Evolutionary conservation across 371 early-diverging fungal genomes (phyloP).

Genomic region (Mortierella sp.): DNA sequence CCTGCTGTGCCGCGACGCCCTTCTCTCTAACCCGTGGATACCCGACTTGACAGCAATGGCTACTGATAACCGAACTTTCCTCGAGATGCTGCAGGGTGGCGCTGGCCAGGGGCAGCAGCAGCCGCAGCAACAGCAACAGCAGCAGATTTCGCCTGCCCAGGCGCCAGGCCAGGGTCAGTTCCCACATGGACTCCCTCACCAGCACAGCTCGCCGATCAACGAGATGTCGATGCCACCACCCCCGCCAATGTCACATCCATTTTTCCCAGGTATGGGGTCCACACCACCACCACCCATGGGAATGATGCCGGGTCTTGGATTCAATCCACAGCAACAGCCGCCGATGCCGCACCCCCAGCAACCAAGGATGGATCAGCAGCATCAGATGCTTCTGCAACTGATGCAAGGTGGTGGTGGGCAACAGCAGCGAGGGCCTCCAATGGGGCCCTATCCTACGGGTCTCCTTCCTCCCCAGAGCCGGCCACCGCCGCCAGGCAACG

Average conservation of each 20-base stretch:
- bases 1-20: not conserved
- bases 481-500: constrained; percentile 22
- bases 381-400: constrained; percentile 35
- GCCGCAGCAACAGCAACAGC: constrained; percentile 5
- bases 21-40: not conserved
- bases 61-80: constrained; percentile 44
- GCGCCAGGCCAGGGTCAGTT: constrained; percentile 17
- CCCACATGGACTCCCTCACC: constrained; percentile 13
- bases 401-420: constrained; percentile 23
- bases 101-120: constrained; percentile 21
- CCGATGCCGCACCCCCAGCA: constrained; percentile 30
- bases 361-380: constrained; percentile 41
- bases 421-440: constrained; percentile 34
- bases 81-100: constrained; percentile 51
- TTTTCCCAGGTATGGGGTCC: constrained; percentile 30
- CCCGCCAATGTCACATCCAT: constrained; percentile 21
- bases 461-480: constrained; percentile 19
- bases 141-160: not conserved
- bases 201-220: constrained; percentile 13
- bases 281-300: constrained; percentile 14
- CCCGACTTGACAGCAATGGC: constrained; percentile 18
- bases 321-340: constrained; percentile 34
- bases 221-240: constrained; percentile 26
- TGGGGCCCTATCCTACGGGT: constrained; percentile 25
- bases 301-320: constrained; percentile 3